phyloP scores from a whole-genome alignment of 371 early-diverging fungal genomes.

The Mucor ambiguus region DNA sequence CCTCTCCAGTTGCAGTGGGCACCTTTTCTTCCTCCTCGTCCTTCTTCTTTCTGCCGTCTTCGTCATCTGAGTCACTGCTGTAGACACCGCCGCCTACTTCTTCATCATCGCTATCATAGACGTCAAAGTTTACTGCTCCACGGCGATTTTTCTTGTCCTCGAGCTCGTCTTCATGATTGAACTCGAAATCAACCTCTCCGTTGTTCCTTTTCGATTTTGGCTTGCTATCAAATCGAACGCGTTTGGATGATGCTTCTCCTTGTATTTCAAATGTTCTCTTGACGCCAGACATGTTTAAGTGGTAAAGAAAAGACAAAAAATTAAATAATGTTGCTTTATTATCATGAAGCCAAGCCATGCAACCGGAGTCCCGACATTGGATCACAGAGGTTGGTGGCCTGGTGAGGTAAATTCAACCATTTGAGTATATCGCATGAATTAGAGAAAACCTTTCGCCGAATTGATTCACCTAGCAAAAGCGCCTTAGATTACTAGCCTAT shows the following conservation, averaged over 20 bases:
- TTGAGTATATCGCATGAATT: no score
- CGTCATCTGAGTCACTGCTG: conserved; percentile 49
- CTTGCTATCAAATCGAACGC: conserved; percentile 38
- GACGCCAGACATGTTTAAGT: neutral
- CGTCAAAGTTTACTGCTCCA: conserved; percentile 56
- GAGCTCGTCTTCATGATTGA: conserved; percentile 50
- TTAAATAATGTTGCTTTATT: neutral
- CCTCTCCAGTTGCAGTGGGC: conserved; percentile 35
- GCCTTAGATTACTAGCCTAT: neutral
- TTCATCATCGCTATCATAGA: conserved; percentile 59
- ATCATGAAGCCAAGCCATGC: neutral
- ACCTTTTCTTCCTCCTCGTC: conserved; percentile 26
- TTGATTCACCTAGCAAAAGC: no score
- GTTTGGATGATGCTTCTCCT: conserved; percentile 33
- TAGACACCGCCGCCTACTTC: conserved; percentile 54
- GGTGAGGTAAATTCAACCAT: no score
- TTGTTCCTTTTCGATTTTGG: neutral
- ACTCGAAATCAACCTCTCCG: conserved; percentile 38
- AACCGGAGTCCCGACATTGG: neutral
- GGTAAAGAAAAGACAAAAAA: neutral
- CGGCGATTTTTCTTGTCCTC: conserved; percentile 54
- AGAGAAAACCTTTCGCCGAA: no score
- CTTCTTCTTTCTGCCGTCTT: conserved; percentile 15
- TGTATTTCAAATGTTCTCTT: conserved; percentile 33
- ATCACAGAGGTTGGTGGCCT: neutral